Evolutionary conservation across 164 flowering plant genomes (phyloP).

Genomic region (Magnolia changhungtana): DNA sequence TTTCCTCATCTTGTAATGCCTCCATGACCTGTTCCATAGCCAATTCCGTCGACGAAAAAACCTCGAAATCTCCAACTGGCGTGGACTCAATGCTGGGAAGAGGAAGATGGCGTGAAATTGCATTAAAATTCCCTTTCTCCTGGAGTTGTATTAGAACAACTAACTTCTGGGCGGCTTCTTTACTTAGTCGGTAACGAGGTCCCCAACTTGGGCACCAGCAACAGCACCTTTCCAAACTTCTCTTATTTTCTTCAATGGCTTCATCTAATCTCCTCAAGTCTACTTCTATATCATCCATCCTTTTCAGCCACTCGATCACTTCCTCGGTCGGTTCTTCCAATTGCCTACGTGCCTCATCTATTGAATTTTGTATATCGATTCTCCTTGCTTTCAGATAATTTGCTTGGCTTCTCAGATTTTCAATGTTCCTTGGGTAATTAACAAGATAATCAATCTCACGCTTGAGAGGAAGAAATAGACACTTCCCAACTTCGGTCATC

Average conservation of each 20-base stretch:
- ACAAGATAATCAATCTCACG: not conserved
- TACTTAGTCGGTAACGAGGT: not conserved
- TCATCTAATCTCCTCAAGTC: not conserved
- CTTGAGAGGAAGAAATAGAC: not conserved
- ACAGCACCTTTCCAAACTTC: not conserved
- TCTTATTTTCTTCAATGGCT: not conserved
- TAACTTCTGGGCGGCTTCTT: not conserved
- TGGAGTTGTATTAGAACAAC: not conserved
- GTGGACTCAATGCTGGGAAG: not conserved
- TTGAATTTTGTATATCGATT: not conserved
- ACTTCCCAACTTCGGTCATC: not conserved
- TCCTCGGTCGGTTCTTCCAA: slow-evolving; percentile 4
- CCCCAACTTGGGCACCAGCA: slow-evolving; percentile 1
- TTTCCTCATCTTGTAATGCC: not conserved
- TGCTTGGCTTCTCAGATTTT: not conserved
- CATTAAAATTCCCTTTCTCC: not conserved
- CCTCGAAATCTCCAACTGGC: not conserved
- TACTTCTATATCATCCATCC: not conserved
- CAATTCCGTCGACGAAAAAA: not conserved
- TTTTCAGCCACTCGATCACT: not conserved
- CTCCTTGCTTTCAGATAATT: not conserved
- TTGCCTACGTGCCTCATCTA: not conserved
- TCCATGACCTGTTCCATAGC: not conserved
- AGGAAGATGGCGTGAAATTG: not conserved
- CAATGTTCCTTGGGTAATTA: not conserved